Evolutionary conservation across 164 flowering plant species (phyloP).

Genomic region (Warburgia ugandensis): DNA sequence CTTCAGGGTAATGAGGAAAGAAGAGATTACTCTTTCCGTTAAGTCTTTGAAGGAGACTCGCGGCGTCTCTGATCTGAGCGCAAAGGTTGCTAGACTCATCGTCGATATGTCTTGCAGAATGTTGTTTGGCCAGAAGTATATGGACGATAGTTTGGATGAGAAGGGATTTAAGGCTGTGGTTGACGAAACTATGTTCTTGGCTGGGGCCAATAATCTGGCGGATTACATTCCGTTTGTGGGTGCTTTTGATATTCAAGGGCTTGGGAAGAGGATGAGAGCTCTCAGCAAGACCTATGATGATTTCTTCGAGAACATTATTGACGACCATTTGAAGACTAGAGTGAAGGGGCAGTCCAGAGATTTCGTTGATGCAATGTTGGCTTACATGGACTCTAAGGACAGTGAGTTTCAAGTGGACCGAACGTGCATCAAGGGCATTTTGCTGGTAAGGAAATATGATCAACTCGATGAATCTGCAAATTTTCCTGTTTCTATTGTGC

Average conservation of each 20-base stretch:
- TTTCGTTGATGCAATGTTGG: constrained; percentile 12
- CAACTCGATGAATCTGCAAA: neutral
- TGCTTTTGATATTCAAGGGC: constrained; percentile 42
- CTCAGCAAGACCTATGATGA: constrained; percentile 35
- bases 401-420: constrained; percentile 3
- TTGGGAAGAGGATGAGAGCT: constrained; percentile 40
- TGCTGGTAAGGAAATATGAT: neutral
- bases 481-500: neutral
- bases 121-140: constrained; percentile 20
- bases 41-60: constrained; percentile 2
- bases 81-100: constrained; percentile 7
- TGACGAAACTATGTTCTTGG: constrained; percentile 34
- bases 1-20: constrained; percentile 16
- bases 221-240: constrained; percentile 49
- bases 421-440: constrained; percentile 10
- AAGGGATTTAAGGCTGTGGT: constrained; percentile 37
- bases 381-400: constrained; percentile 8
- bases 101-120: constrained; percentile 22
- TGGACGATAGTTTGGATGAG: constrained; percentile 10
- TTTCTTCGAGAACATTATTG: constrained; percentile 36
- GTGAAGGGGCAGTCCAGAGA: neutral
- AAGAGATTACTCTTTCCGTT: constrained; percentile 12
- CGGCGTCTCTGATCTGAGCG: constrained; percentile 9
- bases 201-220: constrained; percentile 40
- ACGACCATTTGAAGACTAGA: neutral